Evolutionary conservation across 2,329 filamentous ascomycete species (phyloP), one percentile per base, ranked within the genome.

Genomic region (Penicillium sp.): DNA sequence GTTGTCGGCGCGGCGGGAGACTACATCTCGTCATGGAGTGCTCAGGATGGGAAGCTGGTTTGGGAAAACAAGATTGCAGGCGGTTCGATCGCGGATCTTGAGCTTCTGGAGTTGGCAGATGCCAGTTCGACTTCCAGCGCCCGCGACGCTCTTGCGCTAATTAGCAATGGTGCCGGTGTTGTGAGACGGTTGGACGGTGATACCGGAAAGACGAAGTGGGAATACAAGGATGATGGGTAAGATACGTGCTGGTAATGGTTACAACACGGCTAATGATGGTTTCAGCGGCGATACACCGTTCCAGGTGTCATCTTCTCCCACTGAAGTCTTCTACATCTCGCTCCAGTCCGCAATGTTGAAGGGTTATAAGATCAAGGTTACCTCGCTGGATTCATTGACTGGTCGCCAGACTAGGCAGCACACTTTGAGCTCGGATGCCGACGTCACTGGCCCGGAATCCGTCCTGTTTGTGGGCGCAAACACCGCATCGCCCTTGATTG

Each of bases 1-100:
- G 76, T 97, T 16, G 81, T 91, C 33, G 88, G 87, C 60, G 91
- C 87, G 1, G 74, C 85, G 33, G 90, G 87, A 14, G 78, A 79
- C 56, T 81, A 82, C 44, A 84, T 96, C 25, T 82, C 87, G 48
- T 83, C 88, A 13, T 97, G 92, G 92, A 87, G 90, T 73, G 90
- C 90, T 31, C 78, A 87, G 44, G 89, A 87, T 63, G 94, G 94
- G 25, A 85, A 88, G 63, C 82, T 89, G 57, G 78, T 84, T 33
- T 99, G 94, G 90, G 83, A 84, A 51, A 79, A 80, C 38, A 76
- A 79, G 43, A 84, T 90, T 51, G 67, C 70, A 6, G 87, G 71
- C 40, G 72, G 63, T 18, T 51, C 65, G 16, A 63, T 69, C 38
- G 63, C 68, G 16, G 69, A 71, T 68, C 71, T 96, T 49, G 91